phyloP scores from a whole-genome alignment of 2,329 filamentous ascomycete genomes.

The Arachnopeziza araneosa region DNA sequence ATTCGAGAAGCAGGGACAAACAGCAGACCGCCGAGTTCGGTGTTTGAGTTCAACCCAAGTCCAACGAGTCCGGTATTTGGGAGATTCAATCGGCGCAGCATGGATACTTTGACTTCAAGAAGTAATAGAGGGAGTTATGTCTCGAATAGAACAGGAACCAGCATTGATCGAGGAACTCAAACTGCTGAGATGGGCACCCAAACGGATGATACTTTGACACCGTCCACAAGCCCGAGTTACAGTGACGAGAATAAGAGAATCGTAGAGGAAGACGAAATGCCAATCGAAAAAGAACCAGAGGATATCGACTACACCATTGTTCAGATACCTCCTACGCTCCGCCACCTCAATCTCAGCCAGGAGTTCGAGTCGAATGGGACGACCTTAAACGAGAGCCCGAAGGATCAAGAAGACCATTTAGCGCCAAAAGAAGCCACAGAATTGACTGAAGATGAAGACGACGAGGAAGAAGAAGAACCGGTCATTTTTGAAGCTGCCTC shows the following conservation, averaged over 20 bases:
- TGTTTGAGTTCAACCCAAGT: constrained; percentile 76
- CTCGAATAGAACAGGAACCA: constrained; percentile 49
- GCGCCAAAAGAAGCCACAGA: constrained; percentile 38
- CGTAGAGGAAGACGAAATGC: constrained; percentile 28
- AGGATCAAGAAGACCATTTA: constrained; percentile 18
- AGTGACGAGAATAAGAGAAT: constrained; percentile 34
- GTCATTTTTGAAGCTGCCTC: constrained; percentile 63
- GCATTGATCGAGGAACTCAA: constrained; percentile 58
- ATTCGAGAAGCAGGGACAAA: constrained; percentile 85
- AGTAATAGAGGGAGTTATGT: constrained; percentile 72
- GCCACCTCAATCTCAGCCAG: constrained; percentile 23
- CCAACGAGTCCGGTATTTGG: constrained; percentile 67
- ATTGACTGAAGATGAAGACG: constrained; percentile 42
- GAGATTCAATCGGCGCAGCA: constrained; percentile 56
- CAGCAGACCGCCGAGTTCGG: constrained; percentile 66
- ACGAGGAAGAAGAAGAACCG: constrained; percentile 53
- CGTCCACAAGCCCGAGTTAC: constrained; percentile 49
- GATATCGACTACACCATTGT: constrained; percentile 57
- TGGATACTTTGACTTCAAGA: constrained; percentile 55
- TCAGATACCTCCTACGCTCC: constrained; percentile 40
- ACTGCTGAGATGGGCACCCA: constrained; percentile 63
- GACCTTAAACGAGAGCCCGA: constrained; percentile 30
- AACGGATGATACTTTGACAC: constrained; percentile 49
- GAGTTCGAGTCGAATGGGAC: constrained; percentile 25
- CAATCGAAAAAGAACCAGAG: constrained; percentile 39